Conservation (phyloP, 73 alveolate genomes). For the Paramecium pentaurelia region DNA sequence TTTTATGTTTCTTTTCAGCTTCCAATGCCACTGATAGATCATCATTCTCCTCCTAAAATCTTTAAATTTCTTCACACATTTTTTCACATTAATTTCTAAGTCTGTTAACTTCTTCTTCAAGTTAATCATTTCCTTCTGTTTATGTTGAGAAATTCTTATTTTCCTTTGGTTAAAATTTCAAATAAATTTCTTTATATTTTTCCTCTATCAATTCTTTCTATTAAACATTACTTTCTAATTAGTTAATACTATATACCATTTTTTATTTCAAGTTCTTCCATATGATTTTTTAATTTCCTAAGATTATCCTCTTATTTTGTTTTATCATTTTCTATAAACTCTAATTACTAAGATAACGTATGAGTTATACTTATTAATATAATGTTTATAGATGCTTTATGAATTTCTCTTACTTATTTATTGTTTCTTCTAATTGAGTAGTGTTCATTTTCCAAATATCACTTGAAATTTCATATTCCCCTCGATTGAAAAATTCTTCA, state of each 20-base stretch:
- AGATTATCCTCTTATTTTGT: neutral
- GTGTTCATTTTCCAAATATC: neutral
- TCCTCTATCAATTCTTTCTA: constrained; percentile 3
- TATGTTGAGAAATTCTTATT: neutral
- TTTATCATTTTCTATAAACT: neutral
- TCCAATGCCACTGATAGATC: neutral
- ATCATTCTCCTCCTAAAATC: neutral
- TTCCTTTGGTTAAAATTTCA: neutral
- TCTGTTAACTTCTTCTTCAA: neutral
- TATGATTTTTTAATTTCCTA: neutral
- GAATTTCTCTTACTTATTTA: neutral
- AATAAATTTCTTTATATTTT: neutral
- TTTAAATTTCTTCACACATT: neutral
- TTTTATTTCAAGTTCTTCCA: neutral
- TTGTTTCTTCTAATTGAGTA: neutral
- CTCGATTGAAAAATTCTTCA: neutral
- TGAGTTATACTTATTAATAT: neutral
- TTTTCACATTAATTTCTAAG: neutral
- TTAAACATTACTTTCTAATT: neutral
- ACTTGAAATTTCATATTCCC: neutral
- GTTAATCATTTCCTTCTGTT: neutral
- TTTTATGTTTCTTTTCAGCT: neutral
- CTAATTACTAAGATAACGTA: neutral
- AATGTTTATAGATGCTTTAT: neutral
- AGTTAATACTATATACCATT: neutral